Evolutionary conservation across 129 eudicot genomes (phyloP).

Genomic region (Silybum marianum): DNA sequence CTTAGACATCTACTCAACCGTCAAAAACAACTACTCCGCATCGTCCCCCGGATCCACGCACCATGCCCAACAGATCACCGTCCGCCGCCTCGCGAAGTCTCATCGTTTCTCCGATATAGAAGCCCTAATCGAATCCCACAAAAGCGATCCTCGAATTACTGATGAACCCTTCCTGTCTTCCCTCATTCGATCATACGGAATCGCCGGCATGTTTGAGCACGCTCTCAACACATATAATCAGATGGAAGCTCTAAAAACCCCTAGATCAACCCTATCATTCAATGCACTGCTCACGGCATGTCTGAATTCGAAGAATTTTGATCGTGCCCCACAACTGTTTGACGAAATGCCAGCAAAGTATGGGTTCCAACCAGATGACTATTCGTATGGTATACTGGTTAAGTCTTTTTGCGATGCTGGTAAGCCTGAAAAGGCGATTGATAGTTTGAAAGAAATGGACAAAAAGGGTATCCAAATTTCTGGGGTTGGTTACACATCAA

Average conservation of each 20-base stretch:
- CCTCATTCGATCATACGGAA: conserved; percentile 75
- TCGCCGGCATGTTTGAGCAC: conserved; percentile 78
- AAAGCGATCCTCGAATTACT: conserved; percentile 57
- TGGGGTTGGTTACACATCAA: conserved; percentile 54
- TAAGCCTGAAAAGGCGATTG: conserved; percentile 55
- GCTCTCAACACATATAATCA: conserved; percentile 65
- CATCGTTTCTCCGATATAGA: conserved; percentile 69
- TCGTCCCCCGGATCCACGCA: conserved; percentile 59
- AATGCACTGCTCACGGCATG: conserved; percentile 73
- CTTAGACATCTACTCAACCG: conserved; percentile 64
- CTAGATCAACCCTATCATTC: conserved; percentile 67
- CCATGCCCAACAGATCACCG: conserved; percentile 73
- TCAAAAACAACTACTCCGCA: conserved; percentile 44
- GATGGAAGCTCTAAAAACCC: conserved; percentile 70
- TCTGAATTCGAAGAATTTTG: conserved; percentile 37
- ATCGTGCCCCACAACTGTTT: conserved; percentile 54
- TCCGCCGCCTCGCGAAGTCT: conserved; percentile 76
- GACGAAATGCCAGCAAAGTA: conserved; percentile 65
- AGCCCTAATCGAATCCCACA: conserved; percentile 72
- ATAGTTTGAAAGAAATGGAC: conserved; percentile 66
- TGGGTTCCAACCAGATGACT: conserved; percentile 51
- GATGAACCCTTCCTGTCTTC: conserved; percentile 64
- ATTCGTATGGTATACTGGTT: conserved; percentile 66
- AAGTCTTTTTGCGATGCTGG: conserved; percentile 75
- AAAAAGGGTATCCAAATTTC: conserved; percentile 52